Percentiles rank a stretch among this genome's conserved stretches.
phyloP scores from a whole-genome alignment of 2,329 filamentous ascomycete species.

The Malbranchea zuffiana region DNA sequence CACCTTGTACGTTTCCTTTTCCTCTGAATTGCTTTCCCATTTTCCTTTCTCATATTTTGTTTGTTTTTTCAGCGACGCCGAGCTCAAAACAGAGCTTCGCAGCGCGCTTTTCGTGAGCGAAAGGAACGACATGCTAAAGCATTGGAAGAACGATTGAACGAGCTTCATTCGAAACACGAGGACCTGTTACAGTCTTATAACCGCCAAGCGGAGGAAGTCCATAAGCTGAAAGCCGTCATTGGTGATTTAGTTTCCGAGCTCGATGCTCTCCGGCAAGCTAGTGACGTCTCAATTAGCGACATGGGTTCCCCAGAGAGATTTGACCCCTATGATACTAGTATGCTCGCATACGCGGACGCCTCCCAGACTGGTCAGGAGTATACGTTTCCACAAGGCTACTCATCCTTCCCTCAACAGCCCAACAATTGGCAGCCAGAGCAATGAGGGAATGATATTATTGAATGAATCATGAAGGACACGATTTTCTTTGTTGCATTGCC shows the following conservation, averaged over 20 bases:
- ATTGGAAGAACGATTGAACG: slow-evolving; percentile 65
- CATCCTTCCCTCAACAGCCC: too few species aligned
- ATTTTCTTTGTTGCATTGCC: too few species aligned
- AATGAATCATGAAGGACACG: too few species aligned
- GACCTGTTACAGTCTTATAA: slow-evolving; percentile 24
- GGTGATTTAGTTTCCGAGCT: slow-evolving; percentile 20
- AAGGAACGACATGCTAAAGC: slow-evolving; percentile 82
- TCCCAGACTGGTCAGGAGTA: too few species aligned
- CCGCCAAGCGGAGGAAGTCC: slow-evolving; percentile 22
- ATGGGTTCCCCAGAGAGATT: background rate
- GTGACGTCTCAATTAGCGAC: slow-evolving; percentile 1
- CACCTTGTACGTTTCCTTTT: slow-evolving; percentile 18
- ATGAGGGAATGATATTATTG: too few species aligned
- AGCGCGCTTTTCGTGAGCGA: slow-evolving; percentile 76
- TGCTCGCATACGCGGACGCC: background rate
- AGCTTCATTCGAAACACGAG: slow-evolving; percentile 38
- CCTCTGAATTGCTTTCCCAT: background rate
- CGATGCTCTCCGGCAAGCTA: slow-evolving; percentile 14
- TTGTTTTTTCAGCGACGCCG: slow-evolving; percentile 62
- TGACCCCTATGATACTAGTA: background rate
- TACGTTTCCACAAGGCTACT: too few species aligned
- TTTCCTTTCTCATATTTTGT: slow-evolving; percentile 5
- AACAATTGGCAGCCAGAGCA: too few species aligned
- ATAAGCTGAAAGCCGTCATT: slow-evolving; percentile 20
- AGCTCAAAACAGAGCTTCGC: slow-evolving; percentile 77